Percentiles rank a stretch among this genome's conserved stretches.
These are phyloP conservation scores for Eremothecium cymbalariae DNA, from an alignment of 1,139 yeast genomes.

Conservation along the genomic window DNA sequence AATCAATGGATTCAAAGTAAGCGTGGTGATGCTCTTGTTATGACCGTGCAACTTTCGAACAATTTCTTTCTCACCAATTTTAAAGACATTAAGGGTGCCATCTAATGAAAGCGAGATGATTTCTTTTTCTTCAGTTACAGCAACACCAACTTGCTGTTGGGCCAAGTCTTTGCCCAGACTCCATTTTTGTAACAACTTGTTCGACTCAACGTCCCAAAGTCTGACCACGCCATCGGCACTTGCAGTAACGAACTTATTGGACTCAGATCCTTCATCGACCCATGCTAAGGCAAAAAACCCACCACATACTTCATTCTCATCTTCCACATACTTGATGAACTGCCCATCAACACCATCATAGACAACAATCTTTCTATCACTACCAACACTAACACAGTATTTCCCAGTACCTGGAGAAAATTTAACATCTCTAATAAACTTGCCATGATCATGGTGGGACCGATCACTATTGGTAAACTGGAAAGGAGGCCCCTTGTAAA, in stretches of 20 bases:
- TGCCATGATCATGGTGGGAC: conserved; percentile 54
- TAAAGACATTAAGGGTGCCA: conserved; percentile 52
- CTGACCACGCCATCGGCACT: conserved; percentile 77
- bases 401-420: conserved; percentile 72
- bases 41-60: conserved; percentile 58
- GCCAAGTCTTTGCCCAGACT: conserved; percentile 38
- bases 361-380: conserved; percentile 68
- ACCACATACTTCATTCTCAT: conserved; percentile 44
- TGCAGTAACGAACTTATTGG: conserved; percentile 55
- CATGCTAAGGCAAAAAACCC: conserved; percentile 76
- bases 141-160: conserved; percentile 77
- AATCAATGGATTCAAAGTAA: conserved; percentile 34
- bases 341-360: conserved; percentile 91
- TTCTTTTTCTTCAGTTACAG: conserved; percentile 47
- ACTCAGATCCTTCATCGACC: conserved; percentile 40
- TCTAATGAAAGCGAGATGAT: conserved; percentile 61
- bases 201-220: conserved; percentile 46
- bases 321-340: conserved; percentile 42
- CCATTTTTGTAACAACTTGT: conserved; percentile 40
- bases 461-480: conserved; percentile 68
- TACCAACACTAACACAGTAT: conserved; percentile 71
- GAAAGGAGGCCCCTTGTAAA: conserved; percentile 89
- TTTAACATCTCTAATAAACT: conserved; percentile 71
- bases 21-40: conserved; percentile 67
- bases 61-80: conserved; percentile 33